Percentiles rank a stretch among this genome's conserved stretches.
Conservation (phyloP, 257 asterid species). For the Eustoma russellianum region DNA sequence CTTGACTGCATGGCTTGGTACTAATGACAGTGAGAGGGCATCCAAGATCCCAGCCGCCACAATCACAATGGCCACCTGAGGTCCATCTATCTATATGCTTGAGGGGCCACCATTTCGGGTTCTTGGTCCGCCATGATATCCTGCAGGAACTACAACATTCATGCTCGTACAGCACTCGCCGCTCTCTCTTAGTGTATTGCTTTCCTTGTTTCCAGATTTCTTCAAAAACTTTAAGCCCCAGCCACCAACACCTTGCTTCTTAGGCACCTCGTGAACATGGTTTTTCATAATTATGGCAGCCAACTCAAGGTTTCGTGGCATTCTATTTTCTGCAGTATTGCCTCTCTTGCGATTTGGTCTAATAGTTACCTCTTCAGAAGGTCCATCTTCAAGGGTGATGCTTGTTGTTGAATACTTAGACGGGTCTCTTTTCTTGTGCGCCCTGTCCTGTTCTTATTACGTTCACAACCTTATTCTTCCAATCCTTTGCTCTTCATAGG, state of each 20-base stretch:
- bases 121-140: constrained; percentile 83
- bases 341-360: constrained; percentile 11
- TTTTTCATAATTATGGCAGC: constrained; percentile 68
- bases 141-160: constrained; percentile 59
- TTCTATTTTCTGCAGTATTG: constrained; percentile 12
- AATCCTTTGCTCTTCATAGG: constrained; percentile 35
- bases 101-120: constrained; percentile 58
- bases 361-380: constrained; percentile 23
- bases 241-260: constrained; percentile 51
- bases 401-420: constrained; percentile 34
- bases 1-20: constrained; percentile 17
- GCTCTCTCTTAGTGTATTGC: constrained; percentile 12
- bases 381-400: constrained; percentile 41
- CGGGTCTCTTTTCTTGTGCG: constrained; percentile 30
- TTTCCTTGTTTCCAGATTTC: constrained; percentile 17
- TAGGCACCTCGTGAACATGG: constrained; percentile 20
- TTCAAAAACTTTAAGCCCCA: constrained; percentile 94
- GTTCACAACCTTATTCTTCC: constrained; percentile 42
- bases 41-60: constrained; percentile 97
- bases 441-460: constrained; percentile 39
- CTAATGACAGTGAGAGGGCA: constrained; percentile 67
- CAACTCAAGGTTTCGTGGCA: constrained; percentile 52
- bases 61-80: constrained; percentile 75
- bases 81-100: constrained; percentile 61
- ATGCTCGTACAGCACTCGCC: constrained; percentile 64